Percentiles rank a stretch among this genome's conserved stretches.
phyloP scores from a whole-genome alignment of 2,329 filamentous ascomycete species.

The Stemphylium vesicarium region DNA sequence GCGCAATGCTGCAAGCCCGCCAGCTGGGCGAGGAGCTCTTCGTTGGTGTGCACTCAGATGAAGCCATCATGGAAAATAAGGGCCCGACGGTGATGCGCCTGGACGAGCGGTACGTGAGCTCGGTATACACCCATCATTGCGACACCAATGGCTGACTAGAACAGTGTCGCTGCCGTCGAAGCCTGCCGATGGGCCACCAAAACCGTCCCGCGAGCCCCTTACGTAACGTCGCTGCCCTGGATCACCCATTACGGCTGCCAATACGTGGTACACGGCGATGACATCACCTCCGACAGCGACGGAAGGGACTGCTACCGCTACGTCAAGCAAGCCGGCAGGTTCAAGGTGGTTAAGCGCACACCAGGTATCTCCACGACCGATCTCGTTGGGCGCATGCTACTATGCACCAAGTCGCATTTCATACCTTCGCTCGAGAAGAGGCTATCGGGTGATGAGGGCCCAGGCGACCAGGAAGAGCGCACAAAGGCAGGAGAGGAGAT shows the following conservation, averaged over 20 bases:
- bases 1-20: conserved; percentile 94
- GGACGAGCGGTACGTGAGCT: conserved; percentile 70
- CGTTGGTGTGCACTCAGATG: conserved; percentile 94
- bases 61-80: conserved; percentile 95
- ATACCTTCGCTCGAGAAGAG: conserved; percentile 77
- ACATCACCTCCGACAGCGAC: conserved; percentile 92
- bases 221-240: conserved; percentile 92
- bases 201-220: conserved; percentile 84
- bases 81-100: conserved; percentile 97
- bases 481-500: conserved; percentile 70
- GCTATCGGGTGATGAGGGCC: conserved; percentile 74
- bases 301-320: conserved; percentile 98
- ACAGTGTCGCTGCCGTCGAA: conserved; percentile 83
- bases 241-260: conserved; percentile 94
- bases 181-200: conserved; percentile 94
- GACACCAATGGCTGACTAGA: conserved; percentile 13
- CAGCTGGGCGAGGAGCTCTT: conserved; percentile 87
- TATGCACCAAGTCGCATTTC: conserved; percentile 94
- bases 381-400: conserved; percentile 94
- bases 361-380: conserved; percentile 97
- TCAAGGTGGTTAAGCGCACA: conserved; percentile 96
- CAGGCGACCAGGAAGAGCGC: conserved; percentile 71
- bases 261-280: conserved; percentile 95
- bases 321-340: conserved; percentile 90
- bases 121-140: conserved; percentile 6